A percentile compares a stretch with the other conserved stretches of the same genome.
Evolutionary conservation across 2,329 filamentous ascomycete species (phyloP).

Genomic region (Macrophomina phaseolina): DNA sequence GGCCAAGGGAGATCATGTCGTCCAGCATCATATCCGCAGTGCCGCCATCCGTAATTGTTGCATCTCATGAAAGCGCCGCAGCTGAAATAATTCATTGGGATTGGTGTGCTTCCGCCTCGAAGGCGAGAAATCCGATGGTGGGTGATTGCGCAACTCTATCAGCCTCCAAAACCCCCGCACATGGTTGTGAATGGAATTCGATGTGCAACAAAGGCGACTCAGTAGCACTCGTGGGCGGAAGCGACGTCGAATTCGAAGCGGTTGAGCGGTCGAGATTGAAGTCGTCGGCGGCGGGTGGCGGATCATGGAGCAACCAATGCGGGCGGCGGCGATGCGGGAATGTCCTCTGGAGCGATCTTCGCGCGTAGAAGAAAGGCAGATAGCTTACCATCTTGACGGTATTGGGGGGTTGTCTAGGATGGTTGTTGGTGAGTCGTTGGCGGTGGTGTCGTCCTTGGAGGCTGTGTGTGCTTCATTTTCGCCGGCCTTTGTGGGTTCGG

Average conservation of each 20-base stretch:
- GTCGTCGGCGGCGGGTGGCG: constrained; percentile 5
- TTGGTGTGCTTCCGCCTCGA: neutral
- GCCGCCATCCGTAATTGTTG: neutral
- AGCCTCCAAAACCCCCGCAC: no score
- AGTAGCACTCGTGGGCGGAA: no score
- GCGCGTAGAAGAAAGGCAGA: neutral
- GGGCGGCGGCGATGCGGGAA: neutral
- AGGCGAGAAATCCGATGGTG: neutral
- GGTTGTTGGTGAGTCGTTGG: constrained; percentile 37
- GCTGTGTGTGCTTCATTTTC: constrained; percentile 34
- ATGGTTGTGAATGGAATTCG: no score
- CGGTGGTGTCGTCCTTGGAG: constrained; percentile 37
- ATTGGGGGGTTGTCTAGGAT: constrained; percentile 41
- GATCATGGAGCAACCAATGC: constrained; percentile 1
- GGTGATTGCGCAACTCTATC: neutral
- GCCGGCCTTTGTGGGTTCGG: constrained; percentile 39
- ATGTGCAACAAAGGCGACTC: no score
- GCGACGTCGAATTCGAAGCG: no score
- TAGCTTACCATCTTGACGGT: constrained; percentile 50
- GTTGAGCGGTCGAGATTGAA: neutral
- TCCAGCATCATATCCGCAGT: neutral
- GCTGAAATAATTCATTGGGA: neutral
- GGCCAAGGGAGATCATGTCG: neutral
- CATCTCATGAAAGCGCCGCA: neutral
- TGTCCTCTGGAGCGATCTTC: neutral